phyloP scores from a whole-genome alignment of 345 rosid species.

The Hypericum perforatum region DNA sequence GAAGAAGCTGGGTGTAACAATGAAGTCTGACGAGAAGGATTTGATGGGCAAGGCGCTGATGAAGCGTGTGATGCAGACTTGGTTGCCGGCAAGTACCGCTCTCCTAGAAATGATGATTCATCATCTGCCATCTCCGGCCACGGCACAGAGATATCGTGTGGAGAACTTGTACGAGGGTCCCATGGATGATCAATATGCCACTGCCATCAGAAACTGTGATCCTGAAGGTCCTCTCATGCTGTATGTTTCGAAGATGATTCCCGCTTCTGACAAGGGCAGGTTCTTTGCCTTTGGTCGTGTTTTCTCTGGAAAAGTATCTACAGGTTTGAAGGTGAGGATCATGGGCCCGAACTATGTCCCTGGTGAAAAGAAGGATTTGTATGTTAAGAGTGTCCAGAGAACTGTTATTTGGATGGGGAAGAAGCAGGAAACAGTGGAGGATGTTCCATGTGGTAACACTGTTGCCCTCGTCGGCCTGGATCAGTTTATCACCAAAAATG shows the following conservation, averaged over 20 bases:
- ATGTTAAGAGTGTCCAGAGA: constrained; percentile 57
- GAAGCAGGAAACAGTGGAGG: constrained; percentile 77
- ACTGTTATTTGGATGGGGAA: constrained; percentile 93
- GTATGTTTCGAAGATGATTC: constrained; percentile 85
- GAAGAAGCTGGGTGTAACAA: constrained; percentile 47
- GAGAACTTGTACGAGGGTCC: constrained; percentile 88
- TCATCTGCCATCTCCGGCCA: constrained; percentile 71
- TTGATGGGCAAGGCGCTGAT: constrained; percentile 65
- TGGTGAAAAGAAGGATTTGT: constrained; percentile 76
- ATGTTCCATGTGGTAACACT: constrained; percentile 86
- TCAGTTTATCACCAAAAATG: constrained; percentile 71
- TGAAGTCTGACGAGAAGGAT: constrained; percentile 76
- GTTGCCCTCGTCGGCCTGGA: constrained; percentile 79
- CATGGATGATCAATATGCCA: constrained; percentile 62
- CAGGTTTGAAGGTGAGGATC: constrained; percentile 76
- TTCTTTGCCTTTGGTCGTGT: constrained; percentile 87
- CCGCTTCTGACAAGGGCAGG: constrained; percentile 84
- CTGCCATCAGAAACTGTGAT: constrained; percentile 68
- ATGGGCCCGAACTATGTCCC: constrained; percentile 85
- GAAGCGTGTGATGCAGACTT: constrained; percentile 91
- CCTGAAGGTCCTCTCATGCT: constrained; percentile 83
- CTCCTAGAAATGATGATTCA: constrained; percentile 80
- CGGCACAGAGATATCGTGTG: constrained; percentile 70
- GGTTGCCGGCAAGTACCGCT: constrained; percentile 77
- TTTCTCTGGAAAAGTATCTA: constrained; percentile 60